These are phyloP conservation scores for Plasmodium ovale DNA, from an alignment of 169 alveolate genomes.

Conservation along the genomic window DNA sequence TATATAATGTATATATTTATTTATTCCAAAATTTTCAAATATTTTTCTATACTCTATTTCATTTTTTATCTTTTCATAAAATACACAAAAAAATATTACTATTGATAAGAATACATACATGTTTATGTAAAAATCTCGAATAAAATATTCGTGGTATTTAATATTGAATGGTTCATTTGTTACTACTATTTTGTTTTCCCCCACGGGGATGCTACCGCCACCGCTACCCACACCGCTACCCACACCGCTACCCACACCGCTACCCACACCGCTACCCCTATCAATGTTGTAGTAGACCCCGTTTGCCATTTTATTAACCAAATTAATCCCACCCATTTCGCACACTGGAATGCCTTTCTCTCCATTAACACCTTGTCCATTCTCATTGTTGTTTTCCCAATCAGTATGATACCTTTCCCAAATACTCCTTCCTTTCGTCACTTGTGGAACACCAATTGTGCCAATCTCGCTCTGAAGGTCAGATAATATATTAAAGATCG, in stretches of 20 bases:
- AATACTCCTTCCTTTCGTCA: not conserved
- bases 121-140: conserved; percentile 69
- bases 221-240: not conserved
- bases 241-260: not conserved
- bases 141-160: conserved; percentile 55
- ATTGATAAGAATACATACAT: conserved; percentile 61
- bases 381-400: not conserved
- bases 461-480: conserved; percentile 37
- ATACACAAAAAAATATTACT: conserved; percentile 71
- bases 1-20: conserved; percentile 44
- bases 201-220: no score
- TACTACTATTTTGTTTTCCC: conserved; percentile 2
- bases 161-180: conserved; percentile 58
- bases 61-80: conserved; percentile 53
- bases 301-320: no score
- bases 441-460: not conserved
- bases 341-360: no score
- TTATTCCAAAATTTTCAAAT: conserved; percentile 30
- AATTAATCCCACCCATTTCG: no score
- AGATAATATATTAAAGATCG: conserved; percentile 23
- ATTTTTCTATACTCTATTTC: conserved; percentile 59
- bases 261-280: not conserved
- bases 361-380: no score
- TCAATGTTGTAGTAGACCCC: not conserved
- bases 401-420: not conserved